Percentiles rank a stretch among this genome's conserved stretches.
These are phyloP conservation scores for Cymbopogon citratus DNA, from an alignment of 176 grass and related monocot species.

Conservation along the genomic window DNA sequence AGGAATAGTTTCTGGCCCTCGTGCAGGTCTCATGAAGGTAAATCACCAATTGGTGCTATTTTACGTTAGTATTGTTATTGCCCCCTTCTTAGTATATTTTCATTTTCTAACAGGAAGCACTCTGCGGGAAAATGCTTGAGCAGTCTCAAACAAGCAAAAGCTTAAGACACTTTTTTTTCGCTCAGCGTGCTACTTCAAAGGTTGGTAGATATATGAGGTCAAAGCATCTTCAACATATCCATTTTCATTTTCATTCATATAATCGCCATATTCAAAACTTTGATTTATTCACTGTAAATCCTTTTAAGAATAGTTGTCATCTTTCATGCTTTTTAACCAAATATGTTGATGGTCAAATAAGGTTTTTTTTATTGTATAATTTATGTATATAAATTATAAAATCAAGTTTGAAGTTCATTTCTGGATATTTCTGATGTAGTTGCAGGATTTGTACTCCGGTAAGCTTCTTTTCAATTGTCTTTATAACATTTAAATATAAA, in stretches of 20 bases:
- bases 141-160: slow-evolving; percentile 73
- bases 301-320: background rate
- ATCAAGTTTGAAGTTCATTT: background rate
- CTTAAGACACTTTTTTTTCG: slow-evolving; percentile 72
- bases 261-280: background rate
- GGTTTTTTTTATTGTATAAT: background rate
- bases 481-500: background rate
- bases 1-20: slow-evolving; percentile 69
- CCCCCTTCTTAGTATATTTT: slow-evolving; percentile 1
- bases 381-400: background rate
- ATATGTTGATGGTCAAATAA: background rate
- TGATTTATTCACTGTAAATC: background rate
- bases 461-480: background rate
- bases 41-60: background rate
- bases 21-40: slow-evolving; percentile 76
- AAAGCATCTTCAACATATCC: background rate
- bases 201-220: slow-evolving; percentile 30
- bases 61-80: slow-evolving; percentile 7
- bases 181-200: slow-evolving; percentile 88
- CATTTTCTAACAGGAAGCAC: slow-evolving; percentile 49
- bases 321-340: background rate
- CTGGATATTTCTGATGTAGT: background rate
- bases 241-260: background rate
- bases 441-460: background rate
- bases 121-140: slow-evolving; percentile 46